Evolutionary conservation across 2,329 filamentous ascomycete species (phyloP).

Genomic region (Apiospora marii): DNA sequence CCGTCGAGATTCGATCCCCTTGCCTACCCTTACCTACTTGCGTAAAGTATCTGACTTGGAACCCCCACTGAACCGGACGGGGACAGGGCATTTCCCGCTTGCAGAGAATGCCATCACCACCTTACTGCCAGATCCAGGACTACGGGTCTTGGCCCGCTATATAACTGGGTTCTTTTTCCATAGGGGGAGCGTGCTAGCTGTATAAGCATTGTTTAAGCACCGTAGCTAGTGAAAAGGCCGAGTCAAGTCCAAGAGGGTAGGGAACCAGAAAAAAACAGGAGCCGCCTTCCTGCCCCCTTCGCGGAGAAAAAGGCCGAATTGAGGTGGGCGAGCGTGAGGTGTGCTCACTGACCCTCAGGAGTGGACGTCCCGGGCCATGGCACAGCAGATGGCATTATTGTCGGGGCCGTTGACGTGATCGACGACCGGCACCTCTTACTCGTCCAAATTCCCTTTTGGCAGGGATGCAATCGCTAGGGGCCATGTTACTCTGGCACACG

Average conservation of each 20-base stretch:
- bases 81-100: neutral
- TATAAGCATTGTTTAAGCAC: slow-evolving; percentile 20
- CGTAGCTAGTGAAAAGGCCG: neutral
- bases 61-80: neutral
- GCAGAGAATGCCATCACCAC: slow-evolving; percentile 8
- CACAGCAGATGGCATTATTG: slow-evolving; percentile 12
- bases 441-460: neutral
- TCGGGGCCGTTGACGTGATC: slow-evolving; percentile 21
- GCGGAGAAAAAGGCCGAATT: slow-evolving; percentile 11
- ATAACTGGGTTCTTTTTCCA: neutral
- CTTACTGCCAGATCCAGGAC: slow-evolving; percentile 5
- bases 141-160: slow-evolving; percentile 19
- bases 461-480: neutral
- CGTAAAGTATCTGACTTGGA: neutral
- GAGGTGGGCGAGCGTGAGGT: slow-evolving; percentile 16
- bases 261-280: neutral
- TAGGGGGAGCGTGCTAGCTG: neutral
- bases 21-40: neutral
- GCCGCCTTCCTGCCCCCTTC: neutral
- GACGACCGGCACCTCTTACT: slow-evolving; percentile 14
- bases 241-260: too few species aligned
- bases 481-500: neutral
- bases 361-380: slow-evolving; percentile 17
- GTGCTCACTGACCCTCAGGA: slow-evolving; percentile 1
- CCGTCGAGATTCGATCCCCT: neutral